These are phyloP conservation scores for Populus hybrid DNA, from an alignment of 441 rosid genomes.

Conservation along the genomic window DNA sequence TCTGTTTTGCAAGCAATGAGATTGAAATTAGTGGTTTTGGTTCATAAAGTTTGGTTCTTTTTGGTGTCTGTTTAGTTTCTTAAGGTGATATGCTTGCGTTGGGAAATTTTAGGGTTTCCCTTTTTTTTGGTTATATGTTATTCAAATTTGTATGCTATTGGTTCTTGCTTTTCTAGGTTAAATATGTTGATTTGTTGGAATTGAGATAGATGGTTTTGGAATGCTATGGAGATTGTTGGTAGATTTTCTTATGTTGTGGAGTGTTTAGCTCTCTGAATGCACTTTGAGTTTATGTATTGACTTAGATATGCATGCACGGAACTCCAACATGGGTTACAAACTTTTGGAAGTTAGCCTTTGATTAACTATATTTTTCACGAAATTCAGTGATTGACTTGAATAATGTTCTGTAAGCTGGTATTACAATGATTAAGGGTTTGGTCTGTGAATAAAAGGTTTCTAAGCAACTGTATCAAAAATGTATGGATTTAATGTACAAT, in stretches of 20 bases:
- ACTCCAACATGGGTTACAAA: not conserved
- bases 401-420: not conserved
- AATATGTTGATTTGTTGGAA: constrained; percentile 4
- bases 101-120: constrained; percentile 17
- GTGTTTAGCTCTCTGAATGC: not conserved
- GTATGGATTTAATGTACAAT: no score
- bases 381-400: not conserved
- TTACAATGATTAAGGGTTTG: not conserved
- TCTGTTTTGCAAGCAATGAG: not conserved
- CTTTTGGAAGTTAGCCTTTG: not conserved
- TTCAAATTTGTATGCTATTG: not conserved
- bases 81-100: not conserved
- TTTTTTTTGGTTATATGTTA: constrained; percentile 11
- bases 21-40: not conserved
- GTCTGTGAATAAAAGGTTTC: no score
- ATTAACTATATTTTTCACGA: not conserved
- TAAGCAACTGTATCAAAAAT: no score
- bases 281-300: no score
- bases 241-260: not conserved
- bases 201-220: not conserved
- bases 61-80: not conserved
- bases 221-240: not conserved
- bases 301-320: not conserved
- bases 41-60: constrained; percentile 24
- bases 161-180: not conserved